Evolutionary conservation across 805 yeast genomes (phyloP).

Genomic region (Wilhelminamyces savonicus): DNA sequence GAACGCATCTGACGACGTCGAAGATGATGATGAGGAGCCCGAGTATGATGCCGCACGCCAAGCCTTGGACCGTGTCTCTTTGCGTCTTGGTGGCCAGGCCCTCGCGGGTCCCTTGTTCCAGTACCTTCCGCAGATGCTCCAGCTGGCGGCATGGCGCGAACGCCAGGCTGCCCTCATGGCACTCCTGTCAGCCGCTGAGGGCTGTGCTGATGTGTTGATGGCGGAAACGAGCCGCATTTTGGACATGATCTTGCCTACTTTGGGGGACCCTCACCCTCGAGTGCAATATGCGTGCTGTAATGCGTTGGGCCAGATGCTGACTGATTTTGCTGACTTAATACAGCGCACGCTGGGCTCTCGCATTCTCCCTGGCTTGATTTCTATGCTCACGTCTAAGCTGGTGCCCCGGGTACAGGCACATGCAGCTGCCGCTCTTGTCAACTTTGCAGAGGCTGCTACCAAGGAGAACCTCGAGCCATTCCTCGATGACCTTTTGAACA

Average conservation of each 20-base stretch:
- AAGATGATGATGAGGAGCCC: constrained; percentile 71
- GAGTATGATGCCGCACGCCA: constrained; percentile 91
- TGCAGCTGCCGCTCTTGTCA: constrained; percentile 97
- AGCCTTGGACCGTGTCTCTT: constrained; percentile 84
- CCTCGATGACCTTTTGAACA: constrained; percentile 70
- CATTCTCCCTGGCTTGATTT: constrained; percentile 81
- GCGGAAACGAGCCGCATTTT: constrained; percentile 75
- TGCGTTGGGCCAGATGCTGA: constrained; percentile 93
- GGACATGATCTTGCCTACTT: constrained; percentile 79
- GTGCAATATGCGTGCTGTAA: constrained; percentile 98
- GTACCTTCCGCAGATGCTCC: constrained; percentile 77
- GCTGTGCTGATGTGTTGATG: constrained; percentile 84
- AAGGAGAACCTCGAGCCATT: constrained; percentile 89
- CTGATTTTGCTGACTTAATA: constrained; percentile 88
- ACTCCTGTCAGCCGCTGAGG: constrained; percentile 93
- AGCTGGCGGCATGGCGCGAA: constrained; percentile 80
- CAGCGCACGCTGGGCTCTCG: constrained; percentile 76
- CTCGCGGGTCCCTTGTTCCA: constrained; percentile 84
- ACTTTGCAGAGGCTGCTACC: constrained; percentile 87
- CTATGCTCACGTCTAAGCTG: constrained; percentile 64
- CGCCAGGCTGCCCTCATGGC: constrained; percentile 98
- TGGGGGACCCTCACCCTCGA: constrained; percentile 83
- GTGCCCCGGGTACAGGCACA: constrained; percentile 95
- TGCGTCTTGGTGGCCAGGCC: constrained; percentile 75
- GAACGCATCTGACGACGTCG: constrained; percentile 78